Evolutionary conservation across 148 eudicot genomes (phyloP).

Genomic region (Chenopodium formosanum): DNA sequence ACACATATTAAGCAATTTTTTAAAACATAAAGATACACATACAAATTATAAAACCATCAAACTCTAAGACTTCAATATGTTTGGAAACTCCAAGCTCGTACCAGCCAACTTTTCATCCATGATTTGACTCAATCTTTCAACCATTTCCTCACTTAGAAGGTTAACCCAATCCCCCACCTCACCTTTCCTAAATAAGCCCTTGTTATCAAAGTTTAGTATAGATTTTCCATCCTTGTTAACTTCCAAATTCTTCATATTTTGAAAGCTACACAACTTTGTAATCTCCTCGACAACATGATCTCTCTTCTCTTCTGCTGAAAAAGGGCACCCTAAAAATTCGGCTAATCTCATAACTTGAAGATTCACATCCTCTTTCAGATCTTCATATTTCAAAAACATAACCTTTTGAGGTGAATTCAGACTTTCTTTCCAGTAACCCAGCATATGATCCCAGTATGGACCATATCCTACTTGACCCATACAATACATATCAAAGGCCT

Average conservation of each 20-base stretch:
- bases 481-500: slow-evolving; percentile 54
- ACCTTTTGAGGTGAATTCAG: slow-evolving; percentile 44
- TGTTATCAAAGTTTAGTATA: slow-evolving; percentile 31
- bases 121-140: slow-evolving; percentile 17
- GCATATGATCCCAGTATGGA: slow-evolving; percentile 61
- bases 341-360: slow-evolving; percentile 31
- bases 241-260: slow-evolving; percentile 29
- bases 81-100: slow-evolving; percentile 26
- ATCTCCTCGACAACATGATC: slow-evolving; percentile 29
- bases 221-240: slow-evolving; percentile 34
- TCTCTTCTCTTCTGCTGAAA: slow-evolving; percentile 28
- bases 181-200: slow-evolving; percentile 42
- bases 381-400: slow-evolving; percentile 41
- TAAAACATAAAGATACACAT: too few species aligned
- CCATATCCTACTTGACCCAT: slow-evolving; percentile 46
- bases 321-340: slow-evolving; percentile 27
- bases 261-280: slow-evolving; percentile 34
- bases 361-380: slow-evolving; percentile 28
- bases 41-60: neutral
- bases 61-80: neutral
- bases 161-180: slow-evolving; percentile 43
- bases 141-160: slow-evolving; percentile 35
- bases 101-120: slow-evolving; percentile 35
- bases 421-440: slow-evolving; percentile 49
- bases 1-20: too few species aligned